phyloP scores from a whole-genome alignment of 1,284 basidiomycete genomes.

The Psilocybe mexicana region DNA sequence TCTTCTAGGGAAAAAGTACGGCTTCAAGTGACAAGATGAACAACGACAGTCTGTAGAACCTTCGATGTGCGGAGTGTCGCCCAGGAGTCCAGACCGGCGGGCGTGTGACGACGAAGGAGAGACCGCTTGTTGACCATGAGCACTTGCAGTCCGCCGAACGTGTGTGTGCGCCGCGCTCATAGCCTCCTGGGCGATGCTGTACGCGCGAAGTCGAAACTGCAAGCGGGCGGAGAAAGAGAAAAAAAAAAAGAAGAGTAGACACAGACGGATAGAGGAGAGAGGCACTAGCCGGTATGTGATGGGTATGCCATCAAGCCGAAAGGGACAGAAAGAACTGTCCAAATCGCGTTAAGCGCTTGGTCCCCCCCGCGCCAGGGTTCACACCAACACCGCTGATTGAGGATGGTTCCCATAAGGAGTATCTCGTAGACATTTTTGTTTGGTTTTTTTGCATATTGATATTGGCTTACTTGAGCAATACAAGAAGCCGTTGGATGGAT shows the following conservation, averaged over 20 bases:
- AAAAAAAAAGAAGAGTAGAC: background rate
- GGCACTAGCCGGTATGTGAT: background rate
- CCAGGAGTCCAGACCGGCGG: background rate
- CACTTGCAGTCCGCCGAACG: constrained; percentile 11
- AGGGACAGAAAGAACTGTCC: constrained; percentile 15
- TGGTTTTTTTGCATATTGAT: constrained; percentile 4
- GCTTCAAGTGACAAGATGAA: constrained; percentile 21
- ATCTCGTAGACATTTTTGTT: background rate
- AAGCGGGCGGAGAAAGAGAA: background rate
- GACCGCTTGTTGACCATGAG: constrained; percentile 2
- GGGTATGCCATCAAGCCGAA: background rate
- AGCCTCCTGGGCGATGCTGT: constrained; percentile 8
- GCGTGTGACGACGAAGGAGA: constrained; percentile 2
- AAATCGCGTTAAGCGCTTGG: constrained; percentile 21
- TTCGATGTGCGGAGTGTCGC: constrained; percentile 8
- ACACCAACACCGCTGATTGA: constrained; percentile 13
- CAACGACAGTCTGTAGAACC: constrained; percentile 18
- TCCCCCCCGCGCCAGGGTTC: constrained; percentile 11
- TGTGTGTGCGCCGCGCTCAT: constrained; percentile 9
- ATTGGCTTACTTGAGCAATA: constrained; percentile 3
- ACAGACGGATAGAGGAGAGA: background rate
- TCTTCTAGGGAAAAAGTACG: constrained; percentile 22
- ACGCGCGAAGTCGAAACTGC: background rate
- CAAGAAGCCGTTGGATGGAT: background rate
- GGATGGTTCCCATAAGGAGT: constrained; percentile 17